A percentile compares a stretch with the other conserved stretches of the same genome.
phyloP scores from a whole-genome alignment of 345 rosid species.

The Eucalyptus shirleyi region DNA sequence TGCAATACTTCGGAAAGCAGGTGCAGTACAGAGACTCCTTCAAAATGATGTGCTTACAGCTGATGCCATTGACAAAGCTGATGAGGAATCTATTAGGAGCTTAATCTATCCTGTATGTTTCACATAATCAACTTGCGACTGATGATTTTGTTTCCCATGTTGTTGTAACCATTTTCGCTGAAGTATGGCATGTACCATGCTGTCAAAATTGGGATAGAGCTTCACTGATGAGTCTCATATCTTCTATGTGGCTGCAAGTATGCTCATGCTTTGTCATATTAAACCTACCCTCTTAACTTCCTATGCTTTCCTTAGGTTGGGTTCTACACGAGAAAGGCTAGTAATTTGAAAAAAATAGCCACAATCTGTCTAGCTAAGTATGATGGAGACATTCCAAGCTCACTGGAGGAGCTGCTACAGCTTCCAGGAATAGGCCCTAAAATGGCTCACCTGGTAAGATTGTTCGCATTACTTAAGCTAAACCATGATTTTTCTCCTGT shows the following conservation, averaged over 20 bases:
- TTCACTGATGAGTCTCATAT: neutral
- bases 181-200: neutral
- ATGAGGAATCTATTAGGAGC: constrained; percentile 64
- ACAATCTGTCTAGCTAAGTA: constrained; percentile 59
- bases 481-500: neutral
- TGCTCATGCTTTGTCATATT: neutral
- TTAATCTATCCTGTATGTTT: constrained; percentile 74
- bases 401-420: constrained; percentile 72
- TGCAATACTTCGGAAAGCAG: constrained; percentile 19
- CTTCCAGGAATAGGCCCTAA: constrained; percentile 98
- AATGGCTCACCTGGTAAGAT: constrained; percentile 45
- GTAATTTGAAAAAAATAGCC: constrained; percentile 87
- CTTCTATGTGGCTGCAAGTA: neutral
- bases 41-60: constrained; percentile 68
- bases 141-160: neutral
- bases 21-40: constrained; percentile 73
- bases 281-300: neutral
- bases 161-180: neutral
- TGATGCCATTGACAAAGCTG: constrained; percentile 68
- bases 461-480: neutral
- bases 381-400: constrained; percentile 79
- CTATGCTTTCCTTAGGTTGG: constrained; percentile 42
- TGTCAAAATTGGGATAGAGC: neutral
- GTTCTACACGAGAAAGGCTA: constrained; percentile 87
- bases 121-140: neutral